A percentile compares a stretch with the other conserved stretches of the same genome.
phyloP scores from a whole-genome alignment of 441 rosid species.

The Populus hybrid region DNA sequence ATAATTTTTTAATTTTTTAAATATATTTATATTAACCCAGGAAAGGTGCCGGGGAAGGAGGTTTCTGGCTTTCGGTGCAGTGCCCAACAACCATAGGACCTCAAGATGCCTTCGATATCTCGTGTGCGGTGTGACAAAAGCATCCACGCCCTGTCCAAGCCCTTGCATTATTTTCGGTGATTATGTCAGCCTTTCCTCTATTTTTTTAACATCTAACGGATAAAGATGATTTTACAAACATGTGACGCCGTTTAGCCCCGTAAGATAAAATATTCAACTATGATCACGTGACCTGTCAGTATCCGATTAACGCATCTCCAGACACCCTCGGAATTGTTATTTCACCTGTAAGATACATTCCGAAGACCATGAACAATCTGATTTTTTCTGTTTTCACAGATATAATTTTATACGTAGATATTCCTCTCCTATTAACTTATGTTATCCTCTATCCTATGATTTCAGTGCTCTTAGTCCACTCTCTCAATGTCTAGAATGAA shows the following conservation, averaged over 20 bases:
- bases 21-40: too few species aligned
- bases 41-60: too few species aligned
- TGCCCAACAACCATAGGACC: neutral
- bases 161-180: neutral
- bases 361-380: too few species aligned
- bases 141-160: neutral
- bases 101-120: neutral
- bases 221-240: constrained; percentile 9
- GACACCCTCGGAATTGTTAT: neutral
- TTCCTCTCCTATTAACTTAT: neutral
- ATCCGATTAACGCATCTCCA: neutral
- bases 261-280: neutral
- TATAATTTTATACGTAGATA: neutral
- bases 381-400: too few species aligned
- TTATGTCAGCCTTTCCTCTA: neutral
- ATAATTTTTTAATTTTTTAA: too few species aligned
- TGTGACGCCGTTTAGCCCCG: neutral
- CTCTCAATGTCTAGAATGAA: neutral
- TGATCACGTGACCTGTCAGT: constrained; percentile 11
- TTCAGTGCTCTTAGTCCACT: neutral
- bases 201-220: neutral
- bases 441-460: constrained; percentile 1
- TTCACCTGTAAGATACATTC: neutral
- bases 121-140: neutral
- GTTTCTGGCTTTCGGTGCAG: too few species aligned